Base-by-base conservation (phyloP, 768 basidiomycete genomes). In the Lactifluus hygrophoroides region DNA sequence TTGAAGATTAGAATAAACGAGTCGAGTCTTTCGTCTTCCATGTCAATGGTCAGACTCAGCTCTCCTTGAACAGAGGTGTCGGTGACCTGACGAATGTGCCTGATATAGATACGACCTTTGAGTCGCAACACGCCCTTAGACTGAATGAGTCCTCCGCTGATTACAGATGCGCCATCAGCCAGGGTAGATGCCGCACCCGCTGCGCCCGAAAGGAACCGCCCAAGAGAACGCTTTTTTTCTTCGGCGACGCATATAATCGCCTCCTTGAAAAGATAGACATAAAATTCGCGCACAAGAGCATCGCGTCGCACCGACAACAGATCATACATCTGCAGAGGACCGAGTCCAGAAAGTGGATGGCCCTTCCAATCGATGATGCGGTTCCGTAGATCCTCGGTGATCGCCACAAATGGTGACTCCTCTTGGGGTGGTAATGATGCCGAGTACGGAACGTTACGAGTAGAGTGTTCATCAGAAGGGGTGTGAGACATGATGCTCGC, bases 351-450 rank as follows among this genome's bases (percentile, higher is more conserved):
- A n/a, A 91, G 77, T 3, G 90, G 88, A 67, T 94, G 94, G 0
- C 91, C 92, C 69, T 95, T 95, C 90, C 94, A 97, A 73, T 96
- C 94, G 56, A 89, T 86, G 65, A 98, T 93, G 38, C 96, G 84
- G 68, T 83, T 84, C 64, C 86, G 80, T 38, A 99, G 80, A 70
- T 98, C 95, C 56, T 90, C 87, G 2, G 93, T 88, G 69, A 96
- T 90, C 38, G 83, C 79, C 25, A 72, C 77, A 73, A 97, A 94
- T 4, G 90, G 86, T 40, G 88, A 82, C 63, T 86, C 83, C 42
- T 84, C 83, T 13, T 76, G 60, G 25, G 55, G 30, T 14, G 35
- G 56, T 3, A 50, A 34, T 11, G 60, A 19, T 34, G 40, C 9
- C 3, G 56, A 30, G 25, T 48, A 63, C 3, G 51, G 27, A 42